These are phyloP conservation scores for Leccinellum albellum DNA, from an alignment of 768 basidiomycete species.

Conservation along the genomic window DNA sequence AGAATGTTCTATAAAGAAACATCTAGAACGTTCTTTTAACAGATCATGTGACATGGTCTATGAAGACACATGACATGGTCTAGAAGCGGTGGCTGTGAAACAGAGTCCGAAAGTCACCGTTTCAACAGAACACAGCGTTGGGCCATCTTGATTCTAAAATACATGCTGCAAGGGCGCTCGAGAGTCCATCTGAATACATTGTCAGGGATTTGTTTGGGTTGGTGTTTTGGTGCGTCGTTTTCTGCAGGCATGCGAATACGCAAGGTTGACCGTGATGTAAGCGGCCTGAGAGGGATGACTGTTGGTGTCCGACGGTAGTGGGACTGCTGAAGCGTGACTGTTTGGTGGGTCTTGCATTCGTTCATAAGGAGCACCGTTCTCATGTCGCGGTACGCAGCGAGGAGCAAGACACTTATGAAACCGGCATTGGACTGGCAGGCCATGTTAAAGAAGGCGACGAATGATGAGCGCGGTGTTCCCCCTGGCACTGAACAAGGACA, in stretches of 20 bases:
- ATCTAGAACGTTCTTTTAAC: no score
- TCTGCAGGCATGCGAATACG: background rate
- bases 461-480: conserved; percentile 36
- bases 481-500: no score
- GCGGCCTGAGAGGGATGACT: conserved; percentile 60
- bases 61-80: no score
- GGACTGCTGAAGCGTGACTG: conserved; percentile 78
- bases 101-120: no score
- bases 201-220: conserved; percentile 89
- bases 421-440: conserved; percentile 84
- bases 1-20: no score
- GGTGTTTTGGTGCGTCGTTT: conserved; percentile 69
- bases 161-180: conserved; percentile 67
- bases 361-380: background rate
- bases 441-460: conserved; percentile 58
- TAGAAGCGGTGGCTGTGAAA: no score
- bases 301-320: conserved; percentile 64
- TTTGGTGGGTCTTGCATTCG: conserved; percentile 55
- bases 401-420: conserved; percentile 70
- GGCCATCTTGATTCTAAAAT: conserved; percentile 85
- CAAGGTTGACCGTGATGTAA: conserved; percentile 31
- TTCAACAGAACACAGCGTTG: conserved; percentile 89
- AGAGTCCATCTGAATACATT: conserved; percentile 86
- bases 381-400: conserved; percentile 41
- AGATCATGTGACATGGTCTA: no score